Base-by-base conservation (phyloP, 1,139 yeast species). In the Yamadazyma dushanensis region DNA sequence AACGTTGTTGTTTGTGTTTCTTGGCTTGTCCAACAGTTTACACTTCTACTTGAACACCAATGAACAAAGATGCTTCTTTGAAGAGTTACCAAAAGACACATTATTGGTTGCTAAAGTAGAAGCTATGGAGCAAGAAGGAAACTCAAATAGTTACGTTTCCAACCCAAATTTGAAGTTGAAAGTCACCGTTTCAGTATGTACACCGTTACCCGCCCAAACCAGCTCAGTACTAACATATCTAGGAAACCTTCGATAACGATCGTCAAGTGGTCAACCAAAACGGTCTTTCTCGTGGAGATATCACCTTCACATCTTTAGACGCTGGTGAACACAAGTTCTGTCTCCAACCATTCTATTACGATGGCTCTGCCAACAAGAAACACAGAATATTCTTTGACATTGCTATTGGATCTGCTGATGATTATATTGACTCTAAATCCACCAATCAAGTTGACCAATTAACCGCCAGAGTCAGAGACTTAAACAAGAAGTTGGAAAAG, bases 301-400 rank as follows among this genome's bases (percentile, higher is more conserved):
- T 70, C 50, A 61, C 73, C 11, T 65, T 68, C 51, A 65, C 69
- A 25, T 65, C 74, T 1, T 53, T 58, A 27, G 76, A 68, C 31
- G 47, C 66, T 13, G 77, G 77, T 41, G 76, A 70, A 51, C 76
- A 71, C 57, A 69, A 62, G 49, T 65, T 71, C 57, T 71, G 77
- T 49, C 59, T 71, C 51, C 65, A 64, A 9, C 76, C 77, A 23
- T 47, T 59, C 14, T 66, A 70, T 53, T 43, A 40, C n/a, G 73
- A 66, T 45, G 68, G 68, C 11, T 51, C 63, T 36, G 17, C 41
- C 17, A 30, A 40, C 19, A 66, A 60, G 42, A 50, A 51, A 26
- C 75, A 70, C 55, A 58, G 75, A 41, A 63, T 71, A 37, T 67
- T 63, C 53, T 69, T 71, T 39, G 77, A 71, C 47, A 57, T 71